phyloP scores from a whole-genome alignment of 2,329 filamentous ascomycete species.

The Cryphonectria naterciae region DNA sequence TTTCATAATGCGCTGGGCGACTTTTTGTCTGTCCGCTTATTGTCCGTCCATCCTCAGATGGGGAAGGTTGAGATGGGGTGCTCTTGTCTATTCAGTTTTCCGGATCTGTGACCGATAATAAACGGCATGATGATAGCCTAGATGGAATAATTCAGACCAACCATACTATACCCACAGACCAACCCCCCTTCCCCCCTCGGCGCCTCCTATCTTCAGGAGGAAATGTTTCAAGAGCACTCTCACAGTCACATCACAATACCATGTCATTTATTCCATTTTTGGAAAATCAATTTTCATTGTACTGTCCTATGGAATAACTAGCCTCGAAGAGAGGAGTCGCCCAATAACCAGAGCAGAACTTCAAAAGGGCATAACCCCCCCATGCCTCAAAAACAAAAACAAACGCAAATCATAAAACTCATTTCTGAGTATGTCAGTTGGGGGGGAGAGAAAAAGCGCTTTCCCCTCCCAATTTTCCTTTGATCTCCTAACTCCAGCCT shows the following conservation, averaged over 20 bases:
- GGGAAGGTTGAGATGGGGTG: too few species aligned
- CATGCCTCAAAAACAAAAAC: not conserved
- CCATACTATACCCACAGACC: not conserved
- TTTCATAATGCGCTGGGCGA: not conserved
- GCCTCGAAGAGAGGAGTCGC: not conserved
- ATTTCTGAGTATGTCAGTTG: not conserved
- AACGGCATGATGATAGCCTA: not conserved
- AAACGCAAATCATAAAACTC: not conserved
- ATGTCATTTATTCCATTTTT: not conserved
- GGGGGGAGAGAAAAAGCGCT: not conserved
- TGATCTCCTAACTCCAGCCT: not conserved
- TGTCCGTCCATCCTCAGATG: not conserved
- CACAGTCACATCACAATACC: not conserved
- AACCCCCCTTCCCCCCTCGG: too few species aligned
- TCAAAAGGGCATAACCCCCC: not conserved
- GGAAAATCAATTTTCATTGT: not conserved
- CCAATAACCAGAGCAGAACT: not conserved
- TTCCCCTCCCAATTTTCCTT: not conserved
- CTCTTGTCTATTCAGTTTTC: not conserved
- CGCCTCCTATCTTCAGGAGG: too few species aligned
- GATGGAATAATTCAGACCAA: not conserved
- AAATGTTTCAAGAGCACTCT: not conserved
- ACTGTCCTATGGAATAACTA: not conserved
- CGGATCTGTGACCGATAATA: not conserved
- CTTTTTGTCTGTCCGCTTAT: not conserved